Evolutionary conservation across 2,329 filamentous ascomycete genomes (phyloP), one percentile per base, ranked within the genome.

Genomic region (Dactylellina haptotyla): DNA sequence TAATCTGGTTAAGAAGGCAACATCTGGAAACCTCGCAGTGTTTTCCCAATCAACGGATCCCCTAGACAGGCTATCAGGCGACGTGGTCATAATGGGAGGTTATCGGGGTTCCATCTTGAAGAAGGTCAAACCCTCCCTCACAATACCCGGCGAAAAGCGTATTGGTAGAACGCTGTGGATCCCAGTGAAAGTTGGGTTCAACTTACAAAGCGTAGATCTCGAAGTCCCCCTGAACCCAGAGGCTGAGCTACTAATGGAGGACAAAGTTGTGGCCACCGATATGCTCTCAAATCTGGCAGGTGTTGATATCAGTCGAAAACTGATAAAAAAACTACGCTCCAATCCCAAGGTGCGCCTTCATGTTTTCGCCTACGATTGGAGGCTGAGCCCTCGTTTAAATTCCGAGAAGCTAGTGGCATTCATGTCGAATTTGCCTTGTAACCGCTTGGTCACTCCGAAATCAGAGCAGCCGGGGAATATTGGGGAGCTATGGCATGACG

Each of bases 281-380:
- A 96, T 97, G 87, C 84, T 97, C n/a, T 89, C 92, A 46, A 89
- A 96, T 78, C 92, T 97, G 75, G 94, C 94, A 0, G 93, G 93
- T 0, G 90, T 98, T 41, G 94, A 98, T 80, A 93, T 97, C 67
- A 92, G 91, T 3, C 89, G 88, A 67, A 87, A 92, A 39, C 83
- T 98, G 0, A 88, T 97, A 80, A 93, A 91, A 79, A 88, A 90
- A 63, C 81, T 97, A 18, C 85, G 87, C 76, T 88, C 92, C 10
- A 96, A 96, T 78, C 88, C 87, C 1, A 85, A 86, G 58, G 84
- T 83, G 2, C 92, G 92, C 50, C 86, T 97, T 0, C 93, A 93
- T 84, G 90, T 97, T 77, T 98, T 94, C 79, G 93, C 93, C 16
- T 98, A 97, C 78, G 94, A 98, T 81, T 98, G 94, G 94, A 86